These are phyloP conservation scores for Circinella minor DNA, from an alignment of 371 early-diverging fungal genomes.

Conservation along the genomic window DNA sequence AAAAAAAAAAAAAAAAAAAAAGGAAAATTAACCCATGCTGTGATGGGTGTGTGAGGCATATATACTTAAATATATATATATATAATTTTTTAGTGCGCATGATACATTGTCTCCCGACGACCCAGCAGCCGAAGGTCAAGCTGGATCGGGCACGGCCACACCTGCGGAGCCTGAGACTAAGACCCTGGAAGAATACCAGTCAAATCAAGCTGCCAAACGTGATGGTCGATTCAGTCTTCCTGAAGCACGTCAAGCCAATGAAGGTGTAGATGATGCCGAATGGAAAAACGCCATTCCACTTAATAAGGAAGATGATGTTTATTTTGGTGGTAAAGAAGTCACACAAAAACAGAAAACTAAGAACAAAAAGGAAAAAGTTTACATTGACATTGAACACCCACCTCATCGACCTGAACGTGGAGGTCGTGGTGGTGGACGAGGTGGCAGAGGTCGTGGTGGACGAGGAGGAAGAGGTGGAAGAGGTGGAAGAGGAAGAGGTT, in stretches of 20 bases:
- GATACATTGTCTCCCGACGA: conserved; percentile 40
- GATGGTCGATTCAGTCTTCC: conserved; percentile 35
- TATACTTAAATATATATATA: no score
- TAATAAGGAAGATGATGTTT: conserved; percentile 61
- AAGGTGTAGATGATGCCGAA: conserved; percentile 74
- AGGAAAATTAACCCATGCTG: no score
- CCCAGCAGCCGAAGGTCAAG: conserved; percentile 40
- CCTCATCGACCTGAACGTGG: conserved; percentile 18
- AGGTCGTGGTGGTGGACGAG: conserved; percentile 30
- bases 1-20: no score
- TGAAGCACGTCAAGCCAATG: conserved; percentile 73
- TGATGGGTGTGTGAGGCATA: neutral
- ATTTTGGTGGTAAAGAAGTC: conserved; percentile 57
- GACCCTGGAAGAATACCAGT: conserved; percentile 80
- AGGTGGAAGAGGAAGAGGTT: conserved; percentile 38
- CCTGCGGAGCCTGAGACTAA: conserved; percentile 73
- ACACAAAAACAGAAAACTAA: conserved; percentile 25
- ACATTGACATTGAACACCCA: conserved; percentile 26
- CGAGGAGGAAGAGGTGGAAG: conserved; percentile 36
- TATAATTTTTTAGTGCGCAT: conserved; percentile 28
- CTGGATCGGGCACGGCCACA: conserved; percentile 31
- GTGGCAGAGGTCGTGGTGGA: conserved; percentile 29
- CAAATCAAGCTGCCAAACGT: conserved; percentile 45
- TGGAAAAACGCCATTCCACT: conserved; percentile 77
- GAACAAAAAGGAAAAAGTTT: conserved; percentile 42